Evolutionary conservation across 202 grass and related monocot genomes (phyloP), one percentile per base, ranked within the genome.

Genomic region (Setaria italica): DNA sequence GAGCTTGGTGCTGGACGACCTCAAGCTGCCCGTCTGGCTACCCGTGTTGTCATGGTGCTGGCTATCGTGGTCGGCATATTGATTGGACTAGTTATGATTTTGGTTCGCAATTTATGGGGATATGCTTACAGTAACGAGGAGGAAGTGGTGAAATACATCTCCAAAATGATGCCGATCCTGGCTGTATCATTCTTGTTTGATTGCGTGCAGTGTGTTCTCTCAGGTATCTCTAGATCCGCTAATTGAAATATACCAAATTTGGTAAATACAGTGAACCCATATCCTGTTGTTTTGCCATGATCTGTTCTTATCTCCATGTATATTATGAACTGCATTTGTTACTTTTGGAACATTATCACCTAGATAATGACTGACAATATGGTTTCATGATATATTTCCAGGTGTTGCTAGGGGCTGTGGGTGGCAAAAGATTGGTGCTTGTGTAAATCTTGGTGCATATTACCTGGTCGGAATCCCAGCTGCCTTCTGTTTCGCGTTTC

Each of bases 351-450:
- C 39, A 78, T 59, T 71, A 59, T 20, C 2, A 46, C 0, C 12
- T 49, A 41, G 4, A 69, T 39, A 39, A 15, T 62, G 65, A 30
- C 19, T 85, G 11, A 45, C 15, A 62, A 14, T 25, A 50, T 41
- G 6, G 73, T 7, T 58, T 10, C 42, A 39, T 59, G 35, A 68
- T 59, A 63, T 79, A 74, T 72, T 37, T 45, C 30, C 70, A 97
- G 94, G 91, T 74, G 56, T 94, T 39, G 91, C 81, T 66, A 90
- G 94, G 85, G 94, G 94, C 3, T 94, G 89, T 63, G 94, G 94
- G 21, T 90, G 91, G 82, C 95, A 95, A 86, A 95, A 98, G 89
- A 90, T 98, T 69, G 93, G 95, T 41, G 93, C 93, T 59, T 89
- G 59, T 68, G 86, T 98, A 63, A 95, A 98, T 68, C 91, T 98